Conservation (phyloP, 345 rosid species). For the Citrus glauca region DNA sequence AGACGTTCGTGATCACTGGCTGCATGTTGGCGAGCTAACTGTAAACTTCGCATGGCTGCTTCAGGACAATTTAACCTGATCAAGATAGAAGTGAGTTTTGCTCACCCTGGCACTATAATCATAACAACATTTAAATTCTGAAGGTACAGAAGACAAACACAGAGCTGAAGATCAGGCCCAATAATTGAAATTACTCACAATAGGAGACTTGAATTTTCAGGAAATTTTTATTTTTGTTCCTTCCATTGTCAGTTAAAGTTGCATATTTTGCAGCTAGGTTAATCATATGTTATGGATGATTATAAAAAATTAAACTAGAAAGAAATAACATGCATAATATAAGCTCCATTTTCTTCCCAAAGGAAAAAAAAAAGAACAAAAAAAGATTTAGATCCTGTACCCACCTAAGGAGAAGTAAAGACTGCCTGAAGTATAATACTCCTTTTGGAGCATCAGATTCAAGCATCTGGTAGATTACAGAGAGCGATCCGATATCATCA, state of each 20-base stretch:
- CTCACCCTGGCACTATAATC: not conserved
- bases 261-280: not conserved
- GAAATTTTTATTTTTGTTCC: not conserved
- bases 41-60: constrained; percentile 97
- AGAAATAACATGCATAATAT: not conserved
- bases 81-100: not conserved
- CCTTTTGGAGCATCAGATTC: constrained; percentile 93
- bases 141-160: not conserved
- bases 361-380: not conserved
- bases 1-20: constrained; percentile 81
- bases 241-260: not conserved
- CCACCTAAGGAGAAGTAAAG: constrained; percentile 91
- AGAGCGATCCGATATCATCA: constrained; percentile 95
- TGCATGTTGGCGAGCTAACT: constrained; percentile 86
- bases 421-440: constrained; percentile 88
- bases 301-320: not conserved
- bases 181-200: not conserved
- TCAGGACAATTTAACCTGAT: constrained; percentile 91
- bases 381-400: not conserved
- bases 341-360: not conserved
- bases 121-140: constrained; percentile 7
- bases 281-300: not conserved
- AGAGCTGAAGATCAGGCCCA: not conserved
- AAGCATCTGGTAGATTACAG: constrained; percentile 98
- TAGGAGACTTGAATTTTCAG: not conserved